Evolutionary conservation across 1,139 yeast species (phyloP).

Genomic region (Hansenula lynferdii): DNA sequence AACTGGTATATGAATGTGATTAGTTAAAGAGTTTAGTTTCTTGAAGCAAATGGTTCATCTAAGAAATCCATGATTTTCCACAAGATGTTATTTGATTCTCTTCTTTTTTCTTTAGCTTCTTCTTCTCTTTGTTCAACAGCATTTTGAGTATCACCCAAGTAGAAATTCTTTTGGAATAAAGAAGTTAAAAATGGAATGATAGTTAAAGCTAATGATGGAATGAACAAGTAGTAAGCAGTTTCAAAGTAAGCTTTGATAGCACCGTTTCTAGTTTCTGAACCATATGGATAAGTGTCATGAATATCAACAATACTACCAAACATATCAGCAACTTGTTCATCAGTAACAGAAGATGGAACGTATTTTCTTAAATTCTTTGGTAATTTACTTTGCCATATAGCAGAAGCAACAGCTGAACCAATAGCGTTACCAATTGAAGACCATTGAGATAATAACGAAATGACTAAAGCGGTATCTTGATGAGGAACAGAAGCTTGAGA

Average conservation of each 20-base stretch:
- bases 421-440: constrained; percentile 40
- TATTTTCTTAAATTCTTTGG: constrained; percentile 5
- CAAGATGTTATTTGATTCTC: too few species aligned
- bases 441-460: constrained; percentile 38
- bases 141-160: constrained; percentile 9
- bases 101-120: too few species aligned
- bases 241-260: constrained; percentile 6
- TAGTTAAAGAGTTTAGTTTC: too few species aligned
- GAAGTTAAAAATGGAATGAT: constrained; percentile 7
- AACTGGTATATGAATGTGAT: too few species aligned
- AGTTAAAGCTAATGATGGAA: constrained; percentile 6
- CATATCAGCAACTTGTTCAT: constrained; percentile 1
- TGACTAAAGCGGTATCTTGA: constrained; percentile 41
- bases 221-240: constrained; percentile 5
- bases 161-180: constrained; percentile 8
- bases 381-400: constrained; percentile 23
- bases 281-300: constrained; percentile 1
- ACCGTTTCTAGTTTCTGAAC: constrained; percentile 8
- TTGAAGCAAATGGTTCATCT: not conserved
- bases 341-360: constrained; percentile 4
- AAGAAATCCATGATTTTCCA: not conserved
- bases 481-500: constrained; percentile 38
- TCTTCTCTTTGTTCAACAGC: constrained; percentile 4
- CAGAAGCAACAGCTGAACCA: constrained; percentile 42
- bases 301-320: constrained; percentile 3